Evolutionary conservation across 805 yeast genomes (phyloP).

Genomic region (Candida railenensis): DNA sequence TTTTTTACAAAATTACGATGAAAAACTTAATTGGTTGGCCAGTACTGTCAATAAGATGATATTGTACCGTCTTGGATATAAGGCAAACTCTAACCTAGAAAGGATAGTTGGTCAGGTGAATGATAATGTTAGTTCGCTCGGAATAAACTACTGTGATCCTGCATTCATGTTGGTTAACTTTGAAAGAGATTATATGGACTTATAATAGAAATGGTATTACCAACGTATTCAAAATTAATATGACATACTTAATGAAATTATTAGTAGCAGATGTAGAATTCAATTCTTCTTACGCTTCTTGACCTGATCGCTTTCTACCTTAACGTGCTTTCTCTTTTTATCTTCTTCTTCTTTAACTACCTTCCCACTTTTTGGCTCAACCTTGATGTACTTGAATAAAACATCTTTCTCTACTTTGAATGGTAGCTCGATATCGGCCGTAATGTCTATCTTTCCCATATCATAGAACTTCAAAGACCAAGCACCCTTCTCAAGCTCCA

Average conservation of each 20-base stretch:
- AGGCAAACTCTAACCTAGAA: conserved; percentile 29
- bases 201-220: conserved; percentile 14
- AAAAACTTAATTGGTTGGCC: conserved; percentile 17
- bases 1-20: conserved; percentile 19
- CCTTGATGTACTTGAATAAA: conserved; percentile 7
- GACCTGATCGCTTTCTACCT: too few relatives aligned
- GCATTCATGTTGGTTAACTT: conserved; percentile 36
- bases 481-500: conserved; percentile 30
- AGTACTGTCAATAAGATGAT: conserved; percentile 25
- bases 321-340: conserved; percentile 6
- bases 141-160: conserved; percentile 28
- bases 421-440: conserved; percentile 22
- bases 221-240: too few relatives aligned
- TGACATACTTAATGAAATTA: too few relatives aligned
- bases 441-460: conserved; percentile 20
- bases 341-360: conserved; percentile 6
- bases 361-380: conserved; percentile 3
- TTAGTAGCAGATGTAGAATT: too few relatives aligned
- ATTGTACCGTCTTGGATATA: conserved; percentile 21
- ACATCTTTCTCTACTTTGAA: conserved; percentile 14
- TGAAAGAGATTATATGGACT: conserved; percentile 33
- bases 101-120: conserved; percentile 27
- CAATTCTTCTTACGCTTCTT: conserved; percentile 1
- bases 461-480: conserved; percentile 37
- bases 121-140: conserved; percentile 27